Evolutionary conservation across 768 basidiomycete species (phyloP).

Genomic region (Chalciporus sphaerocephalus): DNA sequence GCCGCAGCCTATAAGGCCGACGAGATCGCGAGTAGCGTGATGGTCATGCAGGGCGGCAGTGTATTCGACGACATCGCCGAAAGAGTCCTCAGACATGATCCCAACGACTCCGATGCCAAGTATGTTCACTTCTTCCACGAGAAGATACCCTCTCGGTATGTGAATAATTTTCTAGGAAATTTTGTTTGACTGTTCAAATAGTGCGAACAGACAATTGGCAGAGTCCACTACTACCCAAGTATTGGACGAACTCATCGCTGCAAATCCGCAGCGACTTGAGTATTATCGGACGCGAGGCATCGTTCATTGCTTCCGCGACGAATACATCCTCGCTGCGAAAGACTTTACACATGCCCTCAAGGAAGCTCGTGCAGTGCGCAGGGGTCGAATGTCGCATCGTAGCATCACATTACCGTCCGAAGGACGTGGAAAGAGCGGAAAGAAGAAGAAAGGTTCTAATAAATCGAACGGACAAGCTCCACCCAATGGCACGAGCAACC

Average conservation of each 20-base stretch:
- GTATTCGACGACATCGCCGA: constrained; percentile 93
- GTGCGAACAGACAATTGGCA: constrained; percentile 64
- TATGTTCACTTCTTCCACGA: constrained; percentile 95
- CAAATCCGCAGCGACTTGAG: constrained; percentile 72
- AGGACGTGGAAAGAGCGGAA: constrained; percentile 42
- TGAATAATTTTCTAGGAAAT: constrained; percentile 9
- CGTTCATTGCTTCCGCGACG: constrained; percentile 84
- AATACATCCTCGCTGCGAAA: constrained; percentile 66
- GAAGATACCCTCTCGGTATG: constrained; percentile 87
- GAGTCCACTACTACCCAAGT: constrained; percentile 77
- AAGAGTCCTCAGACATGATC: constrained; percentile 73
- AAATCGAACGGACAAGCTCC: constrained; percentile 63
- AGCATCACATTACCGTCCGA: constrained; percentile 37
- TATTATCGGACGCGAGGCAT: constrained; percentile 88
- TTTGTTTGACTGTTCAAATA: constrained; percentile 18
- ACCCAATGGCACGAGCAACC: constrained; percentile 57
- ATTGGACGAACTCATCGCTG: constrained; percentile 72
- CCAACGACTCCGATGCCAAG: constrained; percentile 70
- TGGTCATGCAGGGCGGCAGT: constrained; percentile 93
- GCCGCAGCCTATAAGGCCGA: constrained; percentile 83
- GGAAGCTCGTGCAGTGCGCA: constrained; percentile 69
- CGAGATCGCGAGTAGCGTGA: constrained; percentile 88
- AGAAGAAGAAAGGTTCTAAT: constrained; percentile 50
- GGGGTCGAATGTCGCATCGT: constrained; percentile 54
- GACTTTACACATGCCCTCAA: constrained; percentile 80